Evolutionary conservation across 768 basidiomycete species (phyloP).

Genomic region (Russula lepida): DNA sequence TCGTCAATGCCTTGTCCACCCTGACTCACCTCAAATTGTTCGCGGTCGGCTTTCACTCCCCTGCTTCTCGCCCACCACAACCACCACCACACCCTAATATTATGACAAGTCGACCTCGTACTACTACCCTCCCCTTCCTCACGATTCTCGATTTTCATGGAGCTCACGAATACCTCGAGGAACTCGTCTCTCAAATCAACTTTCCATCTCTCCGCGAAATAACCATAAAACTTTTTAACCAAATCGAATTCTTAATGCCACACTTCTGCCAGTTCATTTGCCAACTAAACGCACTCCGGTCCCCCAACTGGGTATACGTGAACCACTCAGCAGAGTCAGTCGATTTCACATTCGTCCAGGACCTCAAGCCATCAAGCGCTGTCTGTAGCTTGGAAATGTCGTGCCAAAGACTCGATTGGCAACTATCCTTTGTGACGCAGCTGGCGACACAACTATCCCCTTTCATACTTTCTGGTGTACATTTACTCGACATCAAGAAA

Average conservation of each 20-base stretch:
- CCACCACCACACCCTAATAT: no score
- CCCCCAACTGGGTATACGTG: background rate
- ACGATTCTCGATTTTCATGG: background rate
- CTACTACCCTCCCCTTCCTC: background rate
- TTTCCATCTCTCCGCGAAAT: background rate
- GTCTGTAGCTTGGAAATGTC: background rate
- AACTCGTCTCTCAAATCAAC: background rate
- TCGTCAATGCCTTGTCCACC: background rate
- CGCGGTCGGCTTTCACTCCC: background rate
- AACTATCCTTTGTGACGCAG: constrained; percentile 1
- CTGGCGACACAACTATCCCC: background rate
- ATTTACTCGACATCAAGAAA: background rate
- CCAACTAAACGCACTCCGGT: background rate
- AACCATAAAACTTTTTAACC: background rate
- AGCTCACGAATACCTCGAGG: constrained; percentile 2
- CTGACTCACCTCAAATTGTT: background rate
- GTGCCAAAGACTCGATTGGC: background rate
- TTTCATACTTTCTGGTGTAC: background rate
- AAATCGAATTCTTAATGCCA: background rate
- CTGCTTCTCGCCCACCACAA: background rate
- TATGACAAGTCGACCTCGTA: background rate
- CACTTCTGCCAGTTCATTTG: background rate
- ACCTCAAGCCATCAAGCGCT: no score
- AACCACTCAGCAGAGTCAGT: background rate
- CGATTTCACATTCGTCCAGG: background rate